These are phyloP conservation scores for Citrus sp. DNA, from an alignment of 345 rosid genomes.

Conservation along the genomic window DNA sequence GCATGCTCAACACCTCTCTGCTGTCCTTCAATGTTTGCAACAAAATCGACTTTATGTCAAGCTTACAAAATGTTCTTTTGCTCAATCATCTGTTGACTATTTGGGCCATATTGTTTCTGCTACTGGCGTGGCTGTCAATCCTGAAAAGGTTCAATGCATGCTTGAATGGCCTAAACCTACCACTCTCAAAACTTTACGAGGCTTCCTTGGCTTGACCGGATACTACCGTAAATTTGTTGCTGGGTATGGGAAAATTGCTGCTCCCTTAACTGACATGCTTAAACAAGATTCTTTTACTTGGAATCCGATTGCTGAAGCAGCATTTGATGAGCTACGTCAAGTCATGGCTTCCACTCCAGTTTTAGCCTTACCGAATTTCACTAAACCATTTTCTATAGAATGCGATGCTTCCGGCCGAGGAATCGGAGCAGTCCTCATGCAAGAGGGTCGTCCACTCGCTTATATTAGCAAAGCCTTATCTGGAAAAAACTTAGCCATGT, in stretches of 20 bases:
- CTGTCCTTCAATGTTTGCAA: neutral
- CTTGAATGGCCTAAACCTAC: neutral
- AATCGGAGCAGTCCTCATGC: neutral
- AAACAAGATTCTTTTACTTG: neutral
- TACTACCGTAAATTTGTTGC: neutral
- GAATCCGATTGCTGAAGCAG: rapidly evolving
- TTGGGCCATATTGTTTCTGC: neutral
- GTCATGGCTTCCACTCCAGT: neutral
- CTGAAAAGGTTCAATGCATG: neutral
- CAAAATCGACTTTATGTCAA: neutral
- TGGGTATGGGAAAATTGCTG: neutral
- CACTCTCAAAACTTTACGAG: neutral
- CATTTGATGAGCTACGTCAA: neutral
- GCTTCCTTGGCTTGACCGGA: neutral
- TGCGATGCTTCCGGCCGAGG: neutral
- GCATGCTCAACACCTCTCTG: neutral
- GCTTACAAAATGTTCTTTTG: neutral
- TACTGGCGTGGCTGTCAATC: neutral
- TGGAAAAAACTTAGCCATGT: neutral
- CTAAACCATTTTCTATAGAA: neutral
- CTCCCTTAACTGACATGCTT: neutral
- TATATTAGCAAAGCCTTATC: neutral
- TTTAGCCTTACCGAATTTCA: neutral
- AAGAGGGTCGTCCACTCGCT: neutral
- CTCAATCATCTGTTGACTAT: neutral